Base-by-base conservation (phyloP, 768 basidiomycete species). In the Serendipita sp. region DNA sequence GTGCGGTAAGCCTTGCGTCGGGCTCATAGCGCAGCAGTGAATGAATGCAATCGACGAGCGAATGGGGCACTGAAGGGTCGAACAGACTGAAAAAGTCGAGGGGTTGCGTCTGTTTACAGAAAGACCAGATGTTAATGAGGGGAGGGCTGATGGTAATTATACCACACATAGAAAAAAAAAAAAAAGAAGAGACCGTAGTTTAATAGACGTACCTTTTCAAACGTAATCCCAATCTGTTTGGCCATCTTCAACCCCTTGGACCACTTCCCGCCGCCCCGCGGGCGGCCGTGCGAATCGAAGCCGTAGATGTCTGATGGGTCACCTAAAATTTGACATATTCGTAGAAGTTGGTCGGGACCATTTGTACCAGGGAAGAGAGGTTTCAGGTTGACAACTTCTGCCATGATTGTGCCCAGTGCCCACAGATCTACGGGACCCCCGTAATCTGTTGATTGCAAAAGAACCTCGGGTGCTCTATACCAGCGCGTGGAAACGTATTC, bases 401-500 rank as follows among this genome's bases (percentile, higher is more conserved):
- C 91, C 82, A 99, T 87, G 73, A 99, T 99, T 4, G 96, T 95
- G 16, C 96, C 96, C 61, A 99, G 76, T 2, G 96, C 96, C 96
- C 96, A 99, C 89, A 98, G 92, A 69, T 99, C 96, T 26, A 99
- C 95, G 3, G 96, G 93, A 69, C 88, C 89, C 9, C 91, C 94
- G 70, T 99, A 99, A 72, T 97, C 88, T 63, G 84, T 81, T 69
- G 90, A 91, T 64, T 90, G 79, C 42, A 99, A 79, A 31, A 99
- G 78, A 17, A 99, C 93, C 72, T 99, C 96, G 16, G 96, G 96
- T 0, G 96, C 96, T 63, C 96, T 89, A 74, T 99, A 99, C 96
- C 96, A 99, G 42, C 96, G 81, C n/a, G 96, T 99, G 22, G 93
- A 89, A 42, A 99, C 96, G 70, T 99, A 98, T 75, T 98, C 96